Evolutionary conservation across 768 basidiomycete genomes (phyloP), one percentile per base, ranked within the genome.

Genomic region (Cystoderma amianthinum): DNA sequence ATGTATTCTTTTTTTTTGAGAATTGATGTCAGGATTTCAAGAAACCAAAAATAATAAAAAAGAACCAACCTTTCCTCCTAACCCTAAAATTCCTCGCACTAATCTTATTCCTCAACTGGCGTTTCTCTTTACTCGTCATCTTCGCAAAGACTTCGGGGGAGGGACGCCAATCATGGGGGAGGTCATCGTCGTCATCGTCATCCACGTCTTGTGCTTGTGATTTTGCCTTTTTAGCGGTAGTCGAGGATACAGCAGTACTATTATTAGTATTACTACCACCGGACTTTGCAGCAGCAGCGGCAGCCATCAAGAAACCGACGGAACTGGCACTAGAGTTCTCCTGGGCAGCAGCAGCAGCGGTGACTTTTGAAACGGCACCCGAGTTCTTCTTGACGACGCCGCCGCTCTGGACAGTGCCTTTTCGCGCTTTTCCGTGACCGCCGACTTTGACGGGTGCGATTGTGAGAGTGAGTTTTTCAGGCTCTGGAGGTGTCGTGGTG

Each of bases 71-170:
- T 69, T 97, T 98, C 60, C 93, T 72, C 25, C 95, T 68, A 20
- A 92, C 88, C n/a, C 95, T 74, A 65, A 97, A 97, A 58, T 95
- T 96, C 41, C 94, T 68, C 0, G 95, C 95, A 49, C 82, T 85
- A 51, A 97, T 92, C 80, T 99, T 99, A 68, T 99, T 99, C 38
- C 95, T 62, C 32, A 98, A 67, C 60, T 98, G 95, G 6, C 96
- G 68, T 63, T 98, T 98, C 69, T 98, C 94, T 66, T 95, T 97
- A 54, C 82, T 85, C 4, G 80, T 80, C 78, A 99, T 86, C 62
- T 91, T 97, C 57, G 88, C 83, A 67, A 97, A 96, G 47, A 93
- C 92, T 49, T 96, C 95, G 1, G 92, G 85, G 3, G 80, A 75
- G 5, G 89, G 90, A 37, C 88, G 75, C 85, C 88, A 90, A 50